These are phyloP conservation scores for Darksidea phi DNA, from an alignment of 495 filamentous ascomycete genomes.

Conservation along the genomic window DNA sequence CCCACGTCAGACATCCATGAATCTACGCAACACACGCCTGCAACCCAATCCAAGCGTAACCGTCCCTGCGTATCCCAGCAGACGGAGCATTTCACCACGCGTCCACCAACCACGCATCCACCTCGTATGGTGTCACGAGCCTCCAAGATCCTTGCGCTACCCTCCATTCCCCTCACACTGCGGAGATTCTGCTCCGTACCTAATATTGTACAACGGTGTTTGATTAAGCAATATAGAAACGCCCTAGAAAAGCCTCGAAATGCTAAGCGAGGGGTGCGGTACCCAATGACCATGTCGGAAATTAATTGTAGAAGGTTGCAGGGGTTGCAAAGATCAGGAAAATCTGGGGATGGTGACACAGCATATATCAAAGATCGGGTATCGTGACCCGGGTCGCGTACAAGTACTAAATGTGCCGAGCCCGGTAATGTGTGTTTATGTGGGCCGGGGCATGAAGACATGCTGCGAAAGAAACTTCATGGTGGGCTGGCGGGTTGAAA, in stretches of 20 bases:
- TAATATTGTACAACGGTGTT: neutral
- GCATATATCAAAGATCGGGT: slow-evolving; percentile 5
- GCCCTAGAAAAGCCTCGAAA: slow-evolving; percentile 1
- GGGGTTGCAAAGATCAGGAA: neutral
- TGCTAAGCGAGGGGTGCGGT: neutral
- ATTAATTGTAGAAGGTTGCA: too few species aligned
- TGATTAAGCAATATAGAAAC: slow-evolving; percentile 21
- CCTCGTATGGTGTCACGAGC: slow-evolving; percentile 16
- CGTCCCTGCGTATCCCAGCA: neutral
- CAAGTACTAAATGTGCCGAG: neutral
- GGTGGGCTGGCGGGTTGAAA: neutral
- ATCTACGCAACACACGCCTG: neutral
- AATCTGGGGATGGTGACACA: neutral
- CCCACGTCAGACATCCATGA: neutral
- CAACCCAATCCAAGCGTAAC: neutral
- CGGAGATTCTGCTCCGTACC: neutral
- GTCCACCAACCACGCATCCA: slow-evolving; percentile 13
- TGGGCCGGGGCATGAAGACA: neutral
- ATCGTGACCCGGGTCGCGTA: slow-evolving; percentile 4
- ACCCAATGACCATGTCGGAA: too few species aligned
- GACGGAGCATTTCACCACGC: neutral
- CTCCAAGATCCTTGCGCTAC: neutral
- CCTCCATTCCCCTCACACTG: neutral
- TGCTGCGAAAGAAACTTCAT: neutral
- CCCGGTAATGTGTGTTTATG: neutral